Evolutionary conservation across 345 rosid species (phyloP).

Genomic region (Populus tremula): DNA sequence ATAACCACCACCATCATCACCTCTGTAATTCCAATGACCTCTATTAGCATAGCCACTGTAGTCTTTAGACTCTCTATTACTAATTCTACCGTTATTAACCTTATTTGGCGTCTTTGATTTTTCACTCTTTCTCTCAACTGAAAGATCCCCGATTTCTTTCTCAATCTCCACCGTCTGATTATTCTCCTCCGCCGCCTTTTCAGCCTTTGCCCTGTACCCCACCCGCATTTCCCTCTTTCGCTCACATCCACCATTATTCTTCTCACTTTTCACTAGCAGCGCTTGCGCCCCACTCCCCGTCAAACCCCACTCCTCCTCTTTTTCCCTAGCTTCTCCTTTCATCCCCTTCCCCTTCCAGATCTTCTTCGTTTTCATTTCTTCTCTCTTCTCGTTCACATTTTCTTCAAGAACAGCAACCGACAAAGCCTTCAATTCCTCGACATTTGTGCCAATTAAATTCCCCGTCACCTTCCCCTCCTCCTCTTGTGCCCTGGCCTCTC

Average conservation of each 20-base stretch:
- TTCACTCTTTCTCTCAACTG: background rate
- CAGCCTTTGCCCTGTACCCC: background rate
- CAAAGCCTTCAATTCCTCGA: background rate
- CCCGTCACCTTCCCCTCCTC: background rate
- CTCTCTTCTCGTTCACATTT: background rate
- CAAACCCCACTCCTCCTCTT: background rate
- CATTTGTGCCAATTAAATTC: background rate
- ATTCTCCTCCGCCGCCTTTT: background rate
- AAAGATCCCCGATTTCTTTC: background rate
- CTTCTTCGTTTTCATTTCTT: background rate
- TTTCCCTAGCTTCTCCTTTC: background rate
- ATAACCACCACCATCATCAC: background rate
- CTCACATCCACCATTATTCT: background rate
- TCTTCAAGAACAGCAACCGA: background rate
- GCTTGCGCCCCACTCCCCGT: background rate
- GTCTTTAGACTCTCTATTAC: background rate
- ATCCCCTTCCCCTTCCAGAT: background rate
- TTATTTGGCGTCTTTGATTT: background rate
- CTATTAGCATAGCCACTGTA: background rate
- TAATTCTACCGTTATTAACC: background rate
- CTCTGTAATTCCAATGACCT: background rate
- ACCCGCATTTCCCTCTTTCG: background rate
- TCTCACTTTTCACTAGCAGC: constrained; percentile 5
- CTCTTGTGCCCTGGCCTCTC: background rate
- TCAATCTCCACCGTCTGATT: constrained; percentile 13